Base-by-base conservation (phyloP, 2,329 filamentous ascomycete species). In the Beauveria varroae region DNA sequence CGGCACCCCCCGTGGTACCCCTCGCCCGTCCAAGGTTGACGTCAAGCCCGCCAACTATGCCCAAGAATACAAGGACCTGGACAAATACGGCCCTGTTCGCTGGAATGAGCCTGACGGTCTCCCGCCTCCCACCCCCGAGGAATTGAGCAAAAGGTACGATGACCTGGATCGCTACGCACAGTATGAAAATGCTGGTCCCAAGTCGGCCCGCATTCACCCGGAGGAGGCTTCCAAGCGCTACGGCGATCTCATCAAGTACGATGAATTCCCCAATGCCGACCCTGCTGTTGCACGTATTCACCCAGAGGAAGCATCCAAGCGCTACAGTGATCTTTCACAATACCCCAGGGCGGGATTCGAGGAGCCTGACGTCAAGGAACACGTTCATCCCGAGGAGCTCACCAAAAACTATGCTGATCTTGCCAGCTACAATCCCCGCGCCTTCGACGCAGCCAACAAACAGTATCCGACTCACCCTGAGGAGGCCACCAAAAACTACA, bases 41-140 rank as follows among this genome's bases (percentile, higher is more conserved):
- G 65, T 69, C 6, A 63, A 65, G 1, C 60, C 57, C 7, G 64
- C 73, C 47, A 67, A 73, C 44, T 58, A 68, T 16, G 61, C 70
- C 34, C 63, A 68, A 37, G 67, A 73, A 57, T 76, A 79, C 60
- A 69, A 78, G 3, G 79, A 82, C 53, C 67, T 81, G 51, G 65
- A 72, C 60, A 68, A 74, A 44, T 79, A 78, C 62, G 70, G 68
- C 1, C 71, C 75, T 4, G 69, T 72, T 12, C 65, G 64, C 16
- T 75, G 74, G 71, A 75, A 75, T 18, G 74, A 76, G 55, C 71
- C 73, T 0, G 69, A 80, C 64, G 78, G 78, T 43, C 72, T 75
- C 41, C 66, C 68, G 14, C 63, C 69, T 20, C 65, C 68, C 55
- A 71, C 69, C 1, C 68, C 69, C 5, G 73, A 73, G 59, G 73